Evolutionary conservation across 306 rosid species (phyloP), one percentile per base, ranked within the genome.

Genomic region (Citrullus amarus): DNA sequence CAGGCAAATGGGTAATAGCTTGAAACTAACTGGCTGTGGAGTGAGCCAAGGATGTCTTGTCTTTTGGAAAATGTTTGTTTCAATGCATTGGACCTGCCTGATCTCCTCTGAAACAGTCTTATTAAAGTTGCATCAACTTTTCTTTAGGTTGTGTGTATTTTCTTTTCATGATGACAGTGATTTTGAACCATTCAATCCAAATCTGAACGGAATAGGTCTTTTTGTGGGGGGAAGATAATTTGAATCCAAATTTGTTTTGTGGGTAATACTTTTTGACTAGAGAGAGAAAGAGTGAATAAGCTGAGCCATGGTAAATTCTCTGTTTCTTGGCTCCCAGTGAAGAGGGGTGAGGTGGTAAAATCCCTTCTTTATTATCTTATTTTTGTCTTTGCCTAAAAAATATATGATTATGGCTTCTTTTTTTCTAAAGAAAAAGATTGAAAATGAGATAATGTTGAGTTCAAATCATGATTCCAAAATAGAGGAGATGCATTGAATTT

Each of bases 41-140:
- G 44, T 48, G 77, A 68, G 32, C 75, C 75, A 68, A 68, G 53
- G 75, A 18, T 68, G 75, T 12, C 34, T 46, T 44, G 76, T 70
- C 76, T 22, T 13, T 22, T 20, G 75, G n/a, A 20, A 69, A 69
- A 69, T 44, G 36, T 12, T 43, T 69, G 75, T 20, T 44, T 44
- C 18, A 43, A 67, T 67, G 75, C 25, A 68, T 68, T 70, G 8
- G 54, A n/a, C 75, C 17, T 68, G 75, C 41, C 75, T 43, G 34
- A 41, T 67, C 74, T 67, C 20, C 20, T 65, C 30, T n/a, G 16
- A 39, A 41, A 41, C 53, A 39, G 17, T 67, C 74, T 67, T 67
- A 10, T 38, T 67, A 39, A 39, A 67, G 74, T 41, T 67, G 51
- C 30, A 18, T 67, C 30, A n/a, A 38, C 30, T 67, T 32, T 67